Conservation (phyloP, 2,329 filamentous ascomycete species). For the Aspergillus sp. region DNA sequence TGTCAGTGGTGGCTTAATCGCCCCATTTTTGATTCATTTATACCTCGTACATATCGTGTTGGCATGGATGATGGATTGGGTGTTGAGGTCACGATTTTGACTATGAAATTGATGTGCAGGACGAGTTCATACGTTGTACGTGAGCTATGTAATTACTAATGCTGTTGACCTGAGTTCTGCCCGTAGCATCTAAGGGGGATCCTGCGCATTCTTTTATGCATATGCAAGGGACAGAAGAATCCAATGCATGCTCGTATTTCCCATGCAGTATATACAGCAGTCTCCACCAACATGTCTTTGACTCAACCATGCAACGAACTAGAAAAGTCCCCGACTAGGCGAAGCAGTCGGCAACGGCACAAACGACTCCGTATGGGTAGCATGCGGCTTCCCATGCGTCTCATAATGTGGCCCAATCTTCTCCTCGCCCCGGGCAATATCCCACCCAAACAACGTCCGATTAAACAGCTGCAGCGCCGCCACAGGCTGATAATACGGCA, state of each 20-base stretch:
- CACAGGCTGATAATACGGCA: slow-evolving; percentile 58
- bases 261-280: no score
- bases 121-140: no score
- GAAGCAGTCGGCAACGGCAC: slow-evolving; percentile 31
- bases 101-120: no score
- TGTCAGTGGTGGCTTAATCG: slow-evolving; percentile 2
- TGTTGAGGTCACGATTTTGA: background rate
- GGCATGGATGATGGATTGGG: background rate
- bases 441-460: slow-evolving; percentile 57
- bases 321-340: background rate
- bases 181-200: no score
- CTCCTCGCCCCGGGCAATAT: slow-evolving; percentile 53
- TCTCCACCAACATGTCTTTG: background rate
- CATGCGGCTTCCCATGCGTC: slow-evolving; percentile 40
- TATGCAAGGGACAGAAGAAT: no score
- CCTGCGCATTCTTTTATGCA: no score
- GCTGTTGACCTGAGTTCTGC: no score
- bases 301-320: background rate
- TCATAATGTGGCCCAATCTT: slow-evolving; percentile 35
- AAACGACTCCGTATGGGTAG: slow-evolving; percentile 47
- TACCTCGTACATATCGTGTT: background rate
- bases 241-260: no score
- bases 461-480: slow-evolving; percentile 61
- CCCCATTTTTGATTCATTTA: no score
- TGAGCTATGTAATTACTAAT: no score